Evolutionary conservation across 2,329 filamentous ascomycete genomes (phyloP).

Genomic region (Apiospora pterosperma): DNA sequence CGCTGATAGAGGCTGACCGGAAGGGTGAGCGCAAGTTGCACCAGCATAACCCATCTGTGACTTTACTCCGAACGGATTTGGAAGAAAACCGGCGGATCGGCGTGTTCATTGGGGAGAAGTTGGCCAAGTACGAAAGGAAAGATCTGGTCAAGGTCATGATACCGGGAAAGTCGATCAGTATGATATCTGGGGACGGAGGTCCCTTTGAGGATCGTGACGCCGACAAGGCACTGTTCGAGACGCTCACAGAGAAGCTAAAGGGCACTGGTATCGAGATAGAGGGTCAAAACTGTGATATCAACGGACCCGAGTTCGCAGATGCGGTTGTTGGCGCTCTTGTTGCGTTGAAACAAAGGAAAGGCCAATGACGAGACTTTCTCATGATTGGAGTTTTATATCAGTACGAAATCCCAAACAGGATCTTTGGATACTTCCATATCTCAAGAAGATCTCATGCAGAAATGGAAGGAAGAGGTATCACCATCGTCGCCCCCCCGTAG

Average conservation of each 20-base stretch:
- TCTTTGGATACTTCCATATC: no score
- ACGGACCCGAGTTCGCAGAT: slow-evolving; percentile 34
- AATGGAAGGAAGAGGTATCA: no score
- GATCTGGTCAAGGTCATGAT: slow-evolving; percentile 53
- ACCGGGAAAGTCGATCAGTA: slow-evolving; percentile 58
- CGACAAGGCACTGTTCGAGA: slow-evolving; percentile 49
- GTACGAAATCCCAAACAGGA: no score
- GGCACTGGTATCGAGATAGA: slow-evolving; percentile 46
- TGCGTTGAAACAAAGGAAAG: background rate
- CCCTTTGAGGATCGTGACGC: slow-evolving; percentile 47
- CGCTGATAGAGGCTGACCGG: slow-evolving; percentile 35
- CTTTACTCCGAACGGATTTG: slow-evolving; percentile 60
- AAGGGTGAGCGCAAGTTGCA: slow-evolving; percentile 52
- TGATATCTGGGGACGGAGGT: slow-evolving; percentile 50
- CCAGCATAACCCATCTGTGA: slow-evolving; percentile 64
- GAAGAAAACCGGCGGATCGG: slow-evolving; percentile 56
- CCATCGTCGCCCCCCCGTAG: background rate
- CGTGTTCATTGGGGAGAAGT: slow-evolving; percentile 50
- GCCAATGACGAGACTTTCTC: background rate
- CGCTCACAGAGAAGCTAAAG: slow-evolving; percentile 45
- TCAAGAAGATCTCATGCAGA: no score
- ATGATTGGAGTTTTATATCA: no score
- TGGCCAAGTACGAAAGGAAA: slow-evolving; percentile 37
- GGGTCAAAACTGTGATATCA: slow-evolving; percentile 48
- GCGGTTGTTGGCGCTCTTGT: slow-evolving; percentile 4